Evolutionary conservation across 176 grass and related monocot species (phyloP).

Genomic region (Pharus latifolius): DNA sequence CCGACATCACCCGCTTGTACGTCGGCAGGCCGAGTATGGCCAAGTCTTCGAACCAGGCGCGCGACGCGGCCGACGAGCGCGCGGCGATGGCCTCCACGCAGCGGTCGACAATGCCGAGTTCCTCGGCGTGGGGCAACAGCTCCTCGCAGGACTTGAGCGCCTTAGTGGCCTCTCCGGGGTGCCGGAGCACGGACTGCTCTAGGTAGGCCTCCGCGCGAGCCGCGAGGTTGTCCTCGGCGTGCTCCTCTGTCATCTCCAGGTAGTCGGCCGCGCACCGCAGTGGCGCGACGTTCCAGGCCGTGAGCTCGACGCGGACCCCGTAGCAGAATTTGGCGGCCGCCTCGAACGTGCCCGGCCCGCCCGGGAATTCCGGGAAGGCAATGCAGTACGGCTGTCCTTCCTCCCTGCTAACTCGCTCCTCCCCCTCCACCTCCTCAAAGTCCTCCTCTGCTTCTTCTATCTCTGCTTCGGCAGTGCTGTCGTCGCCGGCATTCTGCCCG

Average conservation of each 20-base stretch:
- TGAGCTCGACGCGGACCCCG: constrained; percentile 79
- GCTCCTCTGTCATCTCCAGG: constrained; percentile 83
- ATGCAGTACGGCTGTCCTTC: constrained; percentile 34
- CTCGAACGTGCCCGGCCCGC: constrained; percentile 74
- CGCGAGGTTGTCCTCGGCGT: constrained; percentile 67
- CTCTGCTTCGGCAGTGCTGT: constrained; percentile 17
- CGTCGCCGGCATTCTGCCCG: not conserved
- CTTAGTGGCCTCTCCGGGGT: constrained; percentile 51
- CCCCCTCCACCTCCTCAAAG: not conserved
- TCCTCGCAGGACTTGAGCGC: constrained; percentile 92
- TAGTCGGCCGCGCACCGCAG: constrained; percentile 80
- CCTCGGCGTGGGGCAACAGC: constrained; percentile 57
- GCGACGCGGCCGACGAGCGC: constrained; percentile 31
- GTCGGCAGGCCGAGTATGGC: constrained; percentile 53
- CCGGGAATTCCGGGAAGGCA: constrained; percentile 55
- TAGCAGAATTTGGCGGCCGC: constrained; percentile 78
- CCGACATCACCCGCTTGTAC: constrained; percentile 78
- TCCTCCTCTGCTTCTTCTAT: constrained; percentile 34
- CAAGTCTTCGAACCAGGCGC: constrained; percentile 64
- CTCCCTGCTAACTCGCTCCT: not conserved
- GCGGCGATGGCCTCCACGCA: constrained; percentile 76
- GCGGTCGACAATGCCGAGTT: constrained; percentile 46
- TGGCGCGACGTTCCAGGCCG: constrained; percentile 61
- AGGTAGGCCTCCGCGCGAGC: constrained; percentile 52
- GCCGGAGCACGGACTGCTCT: constrained; percentile 29